Evolutionary conservation across 176 grass and related monocot genomes (phyloP).

Genomic region (Canna indica): DNA sequence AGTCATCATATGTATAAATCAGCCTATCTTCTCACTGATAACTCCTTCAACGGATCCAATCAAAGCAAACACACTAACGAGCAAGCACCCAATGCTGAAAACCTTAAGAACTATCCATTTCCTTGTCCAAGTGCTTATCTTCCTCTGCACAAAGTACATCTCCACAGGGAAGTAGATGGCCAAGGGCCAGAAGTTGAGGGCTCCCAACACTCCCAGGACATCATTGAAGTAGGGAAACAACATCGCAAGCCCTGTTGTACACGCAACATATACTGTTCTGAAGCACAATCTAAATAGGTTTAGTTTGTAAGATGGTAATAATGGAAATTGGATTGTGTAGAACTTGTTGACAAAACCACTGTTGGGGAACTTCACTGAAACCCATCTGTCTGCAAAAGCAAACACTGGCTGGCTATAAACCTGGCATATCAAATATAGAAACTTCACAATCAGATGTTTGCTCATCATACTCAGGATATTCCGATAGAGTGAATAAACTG

Average conservation of each 20-base stretch:
- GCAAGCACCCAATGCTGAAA: slow-evolving; percentile 38
- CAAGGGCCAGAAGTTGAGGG: slow-evolving; percentile 64
- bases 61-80: slow-evolving; percentile 40
- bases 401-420: slow-evolving; percentile 5
- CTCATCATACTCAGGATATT: no score
- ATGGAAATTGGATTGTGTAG: slow-evolving; percentile 11
- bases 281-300: slow-evolving; percentile 46
- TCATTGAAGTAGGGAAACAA: slow-evolving; percentile 79
- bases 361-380: background rate
- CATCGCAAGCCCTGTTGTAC: slow-evolving; percentile 53
- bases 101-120: slow-evolving; percentile 39
- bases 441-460: background rate
- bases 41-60: slow-evolving; percentile 60
- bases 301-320: slow-evolving; percentile 16
- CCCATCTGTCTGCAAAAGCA: slow-evolving; percentile 6
- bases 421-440: background rate
- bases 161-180: slow-evolving; percentile 68
- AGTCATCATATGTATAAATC: background rate
- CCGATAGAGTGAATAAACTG: no score
- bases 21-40: slow-evolving; percentile 21
- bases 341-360: slow-evolving; percentile 28
- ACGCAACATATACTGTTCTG: slow-evolving; percentile 45
- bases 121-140: slow-evolving; percentile 34
- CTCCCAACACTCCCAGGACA: slow-evolving; percentile 53
- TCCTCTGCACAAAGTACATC: slow-evolving; percentile 68